Base-by-base conservation (phyloP, 352 stramenopile genomes). In the Globisporangium cederbergense region DNA sequence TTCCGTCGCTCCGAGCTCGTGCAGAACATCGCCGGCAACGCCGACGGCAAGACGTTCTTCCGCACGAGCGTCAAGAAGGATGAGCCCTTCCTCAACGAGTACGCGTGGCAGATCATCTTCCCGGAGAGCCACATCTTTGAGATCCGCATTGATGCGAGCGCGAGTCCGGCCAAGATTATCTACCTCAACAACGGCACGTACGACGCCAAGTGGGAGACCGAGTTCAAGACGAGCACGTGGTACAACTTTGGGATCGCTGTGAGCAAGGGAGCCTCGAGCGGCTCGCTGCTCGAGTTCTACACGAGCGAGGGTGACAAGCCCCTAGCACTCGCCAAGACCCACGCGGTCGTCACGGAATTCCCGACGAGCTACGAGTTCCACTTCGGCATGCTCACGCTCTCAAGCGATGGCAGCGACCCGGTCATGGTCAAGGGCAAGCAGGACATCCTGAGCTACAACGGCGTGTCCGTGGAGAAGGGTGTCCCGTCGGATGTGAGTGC, bases 1-100 rank as follows among this genome's bases (percentile, higher is more conserved):
- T 89, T 90, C 63, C 76, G 79, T 50, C 81, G 81, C 52, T 87
- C 81, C 2, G 81, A 90, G 47, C 71, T 90, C 22, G 81, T 90
- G 61, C 81, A 89, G 68, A 72, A 83, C 43, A 60, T 90, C 18
- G 67, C 65, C 0, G 67, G 67, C 36, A 75, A 83, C 47, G 71
- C 60, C 4, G 64, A 47, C 10, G 71, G 71, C 54, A 83, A 74
- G 40, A 85, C 75, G 47, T 88, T 88, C 65, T 90, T 90, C 68
- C 81, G 81, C 49, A 71, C 71, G 46, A 87, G 76, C 42, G 65
- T 89, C 46, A 78, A 77, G 70, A 81, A 84, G 64, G 64, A 76
- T 43, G 66, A 73, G 25, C 60, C 64, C 28, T 82, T 80, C 54
- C 64, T 83, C 36, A 89, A 87, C 74, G 60, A 65, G 72, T 71